Evolutionary conservation across 1,284 basidiomycete genomes (phyloP), one percentile per base, ranked within the genome.

Genomic region (Leccinum fallax): DNA sequence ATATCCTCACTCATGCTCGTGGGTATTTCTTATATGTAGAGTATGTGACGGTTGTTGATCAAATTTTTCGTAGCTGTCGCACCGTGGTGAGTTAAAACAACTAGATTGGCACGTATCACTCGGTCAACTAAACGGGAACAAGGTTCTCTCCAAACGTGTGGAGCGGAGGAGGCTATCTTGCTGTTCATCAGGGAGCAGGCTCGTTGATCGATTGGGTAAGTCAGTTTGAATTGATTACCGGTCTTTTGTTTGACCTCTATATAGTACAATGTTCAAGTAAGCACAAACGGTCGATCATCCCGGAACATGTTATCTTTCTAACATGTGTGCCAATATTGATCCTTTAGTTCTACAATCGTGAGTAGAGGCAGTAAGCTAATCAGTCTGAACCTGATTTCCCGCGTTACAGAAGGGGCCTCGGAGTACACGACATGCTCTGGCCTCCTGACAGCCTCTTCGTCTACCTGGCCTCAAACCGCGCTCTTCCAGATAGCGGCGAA

Each of bases 301-400:
- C 5, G 11, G 5, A n/a, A 2, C 7, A 15, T 11, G n/a, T n/a
- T 21, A 43, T 30, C 16, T 62, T 49, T 48, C 60, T 66, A 26
- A 68, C 36, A 3, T 30, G 21, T 57, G 21, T 28, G 5, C 26
- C 28, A 21, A 32, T n/a, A 32, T 43, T 13, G 24, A 40, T 7
- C n/a, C 15, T 9, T 43, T 43, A 87, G 80, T 88, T 88, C 74
- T 88, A 88, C 71, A 88, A 89, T 69, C 86, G 86, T 86, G 63
- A 66, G 79, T 74, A 16, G 4, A 8, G 1, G 21, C 51, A 43
- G 28, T 53, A 43, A 40, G 40, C 4, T 6, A 1, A 54, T 10
- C 2, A 38, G 16, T 13, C 46, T 61, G 26, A 61, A 28, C 8
- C 2, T 9, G 5, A 24, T 48, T 46, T 15, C 8, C 8, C 36